Conservation (phyloP, 257 asterid genomes). For the Forsythia viridissima region DNA sequence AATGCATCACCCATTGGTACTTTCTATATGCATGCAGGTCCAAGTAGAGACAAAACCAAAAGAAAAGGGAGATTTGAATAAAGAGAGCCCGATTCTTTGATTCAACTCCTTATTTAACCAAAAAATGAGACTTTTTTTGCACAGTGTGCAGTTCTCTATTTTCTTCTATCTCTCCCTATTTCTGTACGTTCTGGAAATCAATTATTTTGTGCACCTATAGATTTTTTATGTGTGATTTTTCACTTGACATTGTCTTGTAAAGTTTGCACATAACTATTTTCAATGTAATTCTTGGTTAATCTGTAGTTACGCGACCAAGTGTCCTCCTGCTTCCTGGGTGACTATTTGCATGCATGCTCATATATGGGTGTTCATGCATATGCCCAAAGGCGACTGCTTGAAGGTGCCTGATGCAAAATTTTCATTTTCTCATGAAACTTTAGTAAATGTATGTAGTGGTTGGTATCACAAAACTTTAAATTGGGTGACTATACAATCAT, state of each 20-base stretch:
- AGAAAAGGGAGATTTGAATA: not conserved
- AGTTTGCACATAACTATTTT: not conserved
- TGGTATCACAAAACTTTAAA: not conserved
- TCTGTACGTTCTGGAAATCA: not conserved
- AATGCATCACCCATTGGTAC: slow-evolving; percentile 4
- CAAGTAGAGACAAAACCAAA: not conserved
- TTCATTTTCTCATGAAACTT: not conserved
- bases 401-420: not conserved
- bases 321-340: slow-evolving; percentile 8
- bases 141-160: not conserved
- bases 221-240: not conserved
- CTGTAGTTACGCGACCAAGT: not conserved
- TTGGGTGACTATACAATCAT: not conserved
- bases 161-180: not conserved
- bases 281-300: not conserved
- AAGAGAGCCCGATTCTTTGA: not conserved
- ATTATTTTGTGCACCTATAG: not conserved
- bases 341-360: not conserved
- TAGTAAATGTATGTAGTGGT: not conserved
- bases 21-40: not conserved
- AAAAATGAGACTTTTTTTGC: not conserved
- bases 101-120: not conserved
- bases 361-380: not conserved
- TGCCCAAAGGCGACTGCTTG: not conserved
- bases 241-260: not conserved